Conservation (phyloP, 805 yeast species). For the Metschnikowia hibisci region DNA sequence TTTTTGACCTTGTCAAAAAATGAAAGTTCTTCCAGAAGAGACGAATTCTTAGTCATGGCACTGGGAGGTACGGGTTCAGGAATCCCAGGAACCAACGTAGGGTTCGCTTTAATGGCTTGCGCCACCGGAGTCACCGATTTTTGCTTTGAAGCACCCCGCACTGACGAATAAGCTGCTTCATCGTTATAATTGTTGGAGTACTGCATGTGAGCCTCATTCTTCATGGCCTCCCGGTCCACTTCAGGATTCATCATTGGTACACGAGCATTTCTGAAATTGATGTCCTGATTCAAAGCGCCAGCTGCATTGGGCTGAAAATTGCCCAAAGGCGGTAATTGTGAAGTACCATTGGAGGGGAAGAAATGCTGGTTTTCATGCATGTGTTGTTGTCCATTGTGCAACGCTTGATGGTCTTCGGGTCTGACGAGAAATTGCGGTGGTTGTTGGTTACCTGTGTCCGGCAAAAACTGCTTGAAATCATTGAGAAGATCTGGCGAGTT, state of each 20-base stretch:
- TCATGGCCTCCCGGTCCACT: slow-evolving; percentile 8
- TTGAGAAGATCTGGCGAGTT: slow-evolving; percentile 93
- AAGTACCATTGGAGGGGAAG: slow-evolving; percentile 16
- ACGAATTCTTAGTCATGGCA: slow-evolving; percentile 46
- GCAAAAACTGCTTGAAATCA: slow-evolving; percentile 92
- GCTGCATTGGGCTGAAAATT: slow-evolving; percentile 69
- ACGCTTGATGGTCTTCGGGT: slow-evolving; percentile 18
- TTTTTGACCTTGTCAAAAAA: slow-evolving; percentile 92
- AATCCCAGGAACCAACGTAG: slow-evolving; percentile 76
- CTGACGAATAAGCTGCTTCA: slow-evolving; percentile 48
- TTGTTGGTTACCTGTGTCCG: slow-evolving; percentile 61
- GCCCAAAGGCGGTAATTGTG: slow-evolving; percentile 84
- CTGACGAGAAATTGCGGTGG: slow-evolving; percentile 21
- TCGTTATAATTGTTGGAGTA: slow-evolving; percentile 35
- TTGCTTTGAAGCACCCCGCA: slow-evolving; percentile 33
- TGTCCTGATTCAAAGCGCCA: slow-evolving; percentile 26
- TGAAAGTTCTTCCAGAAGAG: slow-evolving; percentile 75
- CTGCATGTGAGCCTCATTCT: slow-evolving; percentile 24
- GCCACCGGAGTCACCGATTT: slow-evolving; percentile 14
- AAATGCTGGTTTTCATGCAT: slow-evolving; percentile 16
- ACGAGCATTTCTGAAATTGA: slow-evolving; percentile 17
- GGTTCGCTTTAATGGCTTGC: slow-evolving; percentile 38
- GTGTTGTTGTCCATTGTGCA: slow-evolving; percentile 18
- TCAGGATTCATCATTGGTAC: slow-evolving; percentile 7
- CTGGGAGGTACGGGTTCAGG: slow-evolving; percentile 72